phyloP scores from a whole-genome alignment of 257 asterid genomes.

The Solanum infundibuliforme region DNA sequence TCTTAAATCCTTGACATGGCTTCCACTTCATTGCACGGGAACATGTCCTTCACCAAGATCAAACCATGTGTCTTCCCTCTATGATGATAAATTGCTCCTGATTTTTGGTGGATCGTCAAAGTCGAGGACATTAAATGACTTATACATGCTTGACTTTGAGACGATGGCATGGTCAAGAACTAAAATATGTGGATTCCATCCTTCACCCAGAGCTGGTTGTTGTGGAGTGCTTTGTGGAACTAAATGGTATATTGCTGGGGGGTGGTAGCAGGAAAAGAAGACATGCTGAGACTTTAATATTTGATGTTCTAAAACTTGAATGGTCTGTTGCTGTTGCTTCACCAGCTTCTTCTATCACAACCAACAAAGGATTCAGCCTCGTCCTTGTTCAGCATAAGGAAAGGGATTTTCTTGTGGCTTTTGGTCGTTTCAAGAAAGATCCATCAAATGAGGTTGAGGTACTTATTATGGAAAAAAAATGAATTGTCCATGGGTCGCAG shows the following conservation, averaged over 20 bases:
- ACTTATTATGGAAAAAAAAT: too few species aligned
- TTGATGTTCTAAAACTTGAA: slow-evolving; percentile 79
- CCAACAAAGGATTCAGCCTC: slow-evolving; percentile 41
- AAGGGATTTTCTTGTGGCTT: too few species aligned
- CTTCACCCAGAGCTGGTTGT: slow-evolving; percentile 97
- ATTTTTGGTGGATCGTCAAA: slow-evolving; percentile 89
- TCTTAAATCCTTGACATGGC: slow-evolving; percentile 91
- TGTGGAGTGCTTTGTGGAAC: slow-evolving; percentile 91
- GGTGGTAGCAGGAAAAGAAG: slow-evolving; percentile 93
- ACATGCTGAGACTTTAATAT: slow-evolving; percentile 67
- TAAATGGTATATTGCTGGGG: slow-evolving; percentile 88
- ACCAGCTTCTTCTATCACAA: slow-evolving; percentile 69
- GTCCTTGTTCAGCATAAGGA: too few species aligned
- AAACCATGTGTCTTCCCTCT: slow-evolving; percentile 80
- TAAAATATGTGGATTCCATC: slow-evolving; percentile 80
- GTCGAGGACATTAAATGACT: slow-evolving; percentile 77
- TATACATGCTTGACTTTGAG: slow-evolving; percentile 87
- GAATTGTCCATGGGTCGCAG: too few species aligned
- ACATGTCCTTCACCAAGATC: slow-evolving; percentile 86
- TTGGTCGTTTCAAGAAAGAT: too few species aligned
- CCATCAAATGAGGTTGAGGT: too few species aligned
- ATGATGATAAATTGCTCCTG: slow-evolving; percentile 71
- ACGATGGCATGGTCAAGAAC: slow-evolving; percentile 95
- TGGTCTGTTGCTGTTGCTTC: slow-evolving; percentile 85
- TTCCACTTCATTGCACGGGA: slow-evolving; percentile 97